Evolutionary conservation across 805 yeast genomes (phyloP).

Genomic region (Wickerhamiella parazyma): DNA sequence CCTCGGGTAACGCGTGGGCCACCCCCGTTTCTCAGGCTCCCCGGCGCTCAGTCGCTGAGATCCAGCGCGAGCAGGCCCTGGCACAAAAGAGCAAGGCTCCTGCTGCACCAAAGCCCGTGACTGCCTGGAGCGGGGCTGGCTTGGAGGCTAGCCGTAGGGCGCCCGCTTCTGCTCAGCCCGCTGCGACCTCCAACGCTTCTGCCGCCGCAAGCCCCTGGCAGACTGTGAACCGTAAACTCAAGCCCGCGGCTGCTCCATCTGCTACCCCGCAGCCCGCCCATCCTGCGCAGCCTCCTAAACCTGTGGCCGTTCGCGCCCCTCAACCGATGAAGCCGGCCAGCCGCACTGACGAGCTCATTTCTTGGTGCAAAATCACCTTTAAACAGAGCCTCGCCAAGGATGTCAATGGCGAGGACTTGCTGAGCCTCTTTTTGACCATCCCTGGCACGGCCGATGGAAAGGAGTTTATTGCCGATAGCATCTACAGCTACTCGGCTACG

Average conservation of each 20-base stretch:
- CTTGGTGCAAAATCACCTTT: conserved; percentile 29
- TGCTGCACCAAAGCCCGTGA: conserved; percentile 4
- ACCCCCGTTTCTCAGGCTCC: conserved; percentile 15
- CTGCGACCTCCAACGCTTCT: conserved; percentile 9
- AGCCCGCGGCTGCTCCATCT: conserved; percentile 12
- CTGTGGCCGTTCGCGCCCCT: not conserved
- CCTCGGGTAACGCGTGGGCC: conserved; percentile 11
- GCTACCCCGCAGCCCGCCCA: conserved; percentile 9
- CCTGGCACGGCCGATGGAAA: conserved; percentile 64
- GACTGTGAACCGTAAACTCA: conserved; percentile 12
- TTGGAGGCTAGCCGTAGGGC: not conserved
- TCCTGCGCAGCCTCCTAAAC: conserved; percentile 5
- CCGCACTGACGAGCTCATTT: conserved; percentile 27
- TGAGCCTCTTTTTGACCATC: conserved; percentile 65
- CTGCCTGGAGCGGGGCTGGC: conserved; percentile 8
- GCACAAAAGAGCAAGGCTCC: conserved; percentile 12
- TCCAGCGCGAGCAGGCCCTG: conserved; percentile 27
- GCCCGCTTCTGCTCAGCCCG: conserved; percentile 11
- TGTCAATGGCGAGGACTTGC: conserved; percentile 63
- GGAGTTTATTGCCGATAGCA: conserved; percentile 83
- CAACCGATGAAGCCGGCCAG: conserved; percentile 14
- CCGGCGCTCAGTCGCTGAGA: conserved; percentile 25
- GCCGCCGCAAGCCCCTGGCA: conserved; percentile 7
- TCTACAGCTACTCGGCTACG: conserved; percentile 56
- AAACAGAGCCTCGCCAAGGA: conserved; percentile 47